A percentile compares a stretch with the other conserved stretches of the same genome.
These are phyloP conservation scores for Astrothelium macrocarpum DNA, from an alignment of 495 filamentous ascomycete species.

Conservation along the genomic window DNA sequence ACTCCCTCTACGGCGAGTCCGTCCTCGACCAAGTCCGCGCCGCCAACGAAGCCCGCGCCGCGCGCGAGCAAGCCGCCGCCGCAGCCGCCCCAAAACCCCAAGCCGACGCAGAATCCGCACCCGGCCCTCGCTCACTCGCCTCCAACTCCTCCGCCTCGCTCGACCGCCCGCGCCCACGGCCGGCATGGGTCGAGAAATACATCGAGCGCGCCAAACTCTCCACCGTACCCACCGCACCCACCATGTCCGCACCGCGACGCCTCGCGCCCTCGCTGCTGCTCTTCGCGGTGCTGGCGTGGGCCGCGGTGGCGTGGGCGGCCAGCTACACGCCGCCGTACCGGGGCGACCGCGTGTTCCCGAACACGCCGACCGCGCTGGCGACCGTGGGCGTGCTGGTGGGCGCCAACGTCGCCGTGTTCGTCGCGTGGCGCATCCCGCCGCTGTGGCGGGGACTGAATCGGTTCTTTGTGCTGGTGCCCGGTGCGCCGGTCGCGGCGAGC, in stretches of 20 bases:
- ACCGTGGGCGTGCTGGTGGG: constrained; percentile 60
- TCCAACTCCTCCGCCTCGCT: constrained; percentile 3
- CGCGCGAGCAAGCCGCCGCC: not conserved
- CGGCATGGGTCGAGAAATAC: constrained; percentile 26
- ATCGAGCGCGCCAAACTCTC: constrained; percentile 18
- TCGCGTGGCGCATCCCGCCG: constrained; percentile 58
- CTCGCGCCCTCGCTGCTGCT: constrained; percentile 56
- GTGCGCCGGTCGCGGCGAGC: constrained; percentile 53
- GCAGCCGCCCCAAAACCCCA: too few relatives aligned
- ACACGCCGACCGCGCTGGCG: constrained; percentile 67
- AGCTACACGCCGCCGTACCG: constrained; percentile 54
- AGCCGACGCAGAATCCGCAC: constrained; percentile 6
- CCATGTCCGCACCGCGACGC: constrained; percentile 38
- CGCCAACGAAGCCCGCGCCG: not conserved
- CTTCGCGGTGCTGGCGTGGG: constrained; percentile 41
- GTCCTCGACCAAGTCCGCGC: not conserved
- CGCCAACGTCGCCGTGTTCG: constrained; percentile 52
- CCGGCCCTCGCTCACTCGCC: constrained; percentile 7
- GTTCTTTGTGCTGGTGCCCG: constrained; percentile 65
- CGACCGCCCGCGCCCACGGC: constrained; percentile 10
- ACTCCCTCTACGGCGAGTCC: constrained; percentile 10
- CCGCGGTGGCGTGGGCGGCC: constrained; percentile 44
- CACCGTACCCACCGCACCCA: constrained; percentile 14
- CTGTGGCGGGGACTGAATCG: constrained; percentile 66
- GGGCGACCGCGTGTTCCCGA: constrained; percentile 55